A percentile compares a stretch with the other conserved stretches of the same genome.
These are phyloP conservation scores for Phytophthora vignae DNA, from an alignment of 352 stramenopile genomes.

Conservation along the genomic window DNA sequence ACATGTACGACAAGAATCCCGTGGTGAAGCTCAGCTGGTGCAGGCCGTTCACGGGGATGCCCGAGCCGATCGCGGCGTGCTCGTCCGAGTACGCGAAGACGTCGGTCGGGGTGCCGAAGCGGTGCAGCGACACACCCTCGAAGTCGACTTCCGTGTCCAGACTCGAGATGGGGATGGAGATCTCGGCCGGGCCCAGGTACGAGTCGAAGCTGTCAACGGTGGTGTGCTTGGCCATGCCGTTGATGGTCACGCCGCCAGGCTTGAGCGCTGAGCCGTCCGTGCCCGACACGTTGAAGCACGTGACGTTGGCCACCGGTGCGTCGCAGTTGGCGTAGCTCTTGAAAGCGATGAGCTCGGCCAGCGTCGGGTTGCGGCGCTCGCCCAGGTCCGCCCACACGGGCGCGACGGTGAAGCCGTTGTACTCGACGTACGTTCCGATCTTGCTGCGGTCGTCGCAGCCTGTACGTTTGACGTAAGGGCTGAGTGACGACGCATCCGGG, in stretches of 20 bases:
- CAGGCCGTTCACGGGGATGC: slow-evolving; percentile 67
- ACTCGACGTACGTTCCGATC: slow-evolving; percentile 75
- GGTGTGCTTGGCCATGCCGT: slow-evolving; percentile 54
- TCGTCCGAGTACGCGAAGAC: slow-evolving; percentile 41
- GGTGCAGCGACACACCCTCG: slow-evolving; percentile 54
- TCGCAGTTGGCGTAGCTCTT: slow-evolving; percentile 66
- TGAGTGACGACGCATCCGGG: slow-evolving; percentile 46
- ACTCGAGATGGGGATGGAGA: slow-evolving; percentile 60
- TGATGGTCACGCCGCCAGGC: slow-evolving; percentile 55
- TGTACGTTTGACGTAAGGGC: slow-evolving; percentile 63
- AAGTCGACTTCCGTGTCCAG: slow-evolving; percentile 51
- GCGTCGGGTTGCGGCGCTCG: slow-evolving; percentile 63
- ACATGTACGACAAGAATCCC: slow-evolving; percentile 78
- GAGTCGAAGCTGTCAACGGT: slow-evolving; percentile 40
- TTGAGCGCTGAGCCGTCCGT: slow-evolving; percentile 52
- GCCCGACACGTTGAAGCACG: slow-evolving; percentile 60
- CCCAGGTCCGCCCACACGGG: slow-evolving; percentile 66
- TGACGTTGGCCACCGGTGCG: slow-evolving; percentile 55
- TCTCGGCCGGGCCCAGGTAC: slow-evolving; percentile 54
- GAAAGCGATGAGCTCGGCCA: slow-evolving; percentile 64
- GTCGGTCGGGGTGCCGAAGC: slow-evolving; percentile 53
- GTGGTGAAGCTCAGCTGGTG: slow-evolving; percentile 71
- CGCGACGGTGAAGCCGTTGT: slow-evolving; percentile 54
- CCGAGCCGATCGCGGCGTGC: slow-evolving; percentile 52
- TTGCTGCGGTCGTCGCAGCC: slow-evolving; percentile 68